phyloP scores from a whole-genome alignment of 768 basidiomycete species.

The Cubamyces sp. region DNA sequence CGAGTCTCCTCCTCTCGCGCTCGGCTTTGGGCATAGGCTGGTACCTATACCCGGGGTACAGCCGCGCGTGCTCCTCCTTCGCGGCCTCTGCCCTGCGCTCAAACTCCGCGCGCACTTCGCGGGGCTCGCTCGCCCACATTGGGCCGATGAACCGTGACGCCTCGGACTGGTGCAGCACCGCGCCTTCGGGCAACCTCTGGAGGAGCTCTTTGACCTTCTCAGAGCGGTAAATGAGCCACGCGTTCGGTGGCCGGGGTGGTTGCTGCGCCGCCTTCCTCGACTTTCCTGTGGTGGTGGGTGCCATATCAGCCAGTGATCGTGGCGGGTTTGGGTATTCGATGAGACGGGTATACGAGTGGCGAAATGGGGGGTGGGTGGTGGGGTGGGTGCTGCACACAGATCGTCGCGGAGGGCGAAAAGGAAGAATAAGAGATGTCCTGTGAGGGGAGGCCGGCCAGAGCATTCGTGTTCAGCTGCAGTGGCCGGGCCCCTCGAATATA shows the following conservation, averaged over 20 bases:
- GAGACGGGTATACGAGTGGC: no score
- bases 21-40: neutral
- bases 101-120: neutral
- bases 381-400: no score
- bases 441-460: no score
- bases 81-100: neutral
- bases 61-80: neutral
- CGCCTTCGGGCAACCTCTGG: neutral
- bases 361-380: no score
- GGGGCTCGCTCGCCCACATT: neutral
- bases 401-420: no score
- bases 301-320: neutral
- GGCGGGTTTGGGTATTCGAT: neutral
- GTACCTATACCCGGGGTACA: neutral
- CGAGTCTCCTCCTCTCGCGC: neutral
- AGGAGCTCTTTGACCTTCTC: neutral
- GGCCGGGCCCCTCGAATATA: no score
- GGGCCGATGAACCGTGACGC: neutral
- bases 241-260: conserved; percentile 3
- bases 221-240: conserved; percentile 1
- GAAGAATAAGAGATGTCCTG: no score
- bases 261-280: neutral
- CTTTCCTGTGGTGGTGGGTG: neutral
- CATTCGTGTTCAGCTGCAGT: no score
- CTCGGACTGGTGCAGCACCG: neutral